Percentiles rank a stretch among this genome's conserved stretches.
Conservation (phyloP, 2,329 filamentous ascomycete species). For the Cytospora chrysosperma region DNA sequence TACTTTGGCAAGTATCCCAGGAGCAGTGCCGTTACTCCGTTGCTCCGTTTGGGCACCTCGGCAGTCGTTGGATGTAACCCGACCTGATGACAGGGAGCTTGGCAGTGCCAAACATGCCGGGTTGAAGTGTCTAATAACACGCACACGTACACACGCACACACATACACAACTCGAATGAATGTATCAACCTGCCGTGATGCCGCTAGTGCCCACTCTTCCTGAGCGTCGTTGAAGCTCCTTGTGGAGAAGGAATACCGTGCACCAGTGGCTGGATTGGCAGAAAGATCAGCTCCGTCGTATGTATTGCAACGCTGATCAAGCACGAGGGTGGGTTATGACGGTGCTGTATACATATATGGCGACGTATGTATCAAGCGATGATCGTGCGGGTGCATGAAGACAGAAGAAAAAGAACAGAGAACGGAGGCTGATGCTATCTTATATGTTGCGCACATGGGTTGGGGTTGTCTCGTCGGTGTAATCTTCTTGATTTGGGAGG, state of each 20-base stretch:
- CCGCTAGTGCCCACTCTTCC: neutral
- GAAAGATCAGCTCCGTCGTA: neutral
- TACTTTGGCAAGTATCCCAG: neutral
- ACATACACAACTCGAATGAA: neutral
- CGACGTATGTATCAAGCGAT: conserved; percentile 3
- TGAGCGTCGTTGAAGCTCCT: neutral
- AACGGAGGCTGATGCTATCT: conserved; percentile 13
- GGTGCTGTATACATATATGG: neutral
- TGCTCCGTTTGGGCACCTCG: neutral
- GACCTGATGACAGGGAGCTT: conserved; percentile 1
- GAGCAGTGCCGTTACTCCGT: neutral
- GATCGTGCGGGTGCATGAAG: conserved; percentile 3
- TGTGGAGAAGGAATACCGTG: neutral
- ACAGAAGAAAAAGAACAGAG: neutral
- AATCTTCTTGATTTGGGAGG: conserved; percentile 2
- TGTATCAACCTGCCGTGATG: neutral
- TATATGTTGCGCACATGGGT: conserved; percentile 22
- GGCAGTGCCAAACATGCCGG: neutral
- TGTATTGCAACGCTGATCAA: conserved; percentile 6
- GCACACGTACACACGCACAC: no score
- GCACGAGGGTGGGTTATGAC: neutral
- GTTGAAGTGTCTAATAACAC: conserved; percentile 20
- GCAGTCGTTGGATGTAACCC: conserved; percentile 5
- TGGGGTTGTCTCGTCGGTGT: conserved; percentile 20
- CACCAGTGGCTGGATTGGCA: neutral